Conservation (phyloP, 768 basidiomycete genomes). For the Pisolithus microcarpus region DNA sequence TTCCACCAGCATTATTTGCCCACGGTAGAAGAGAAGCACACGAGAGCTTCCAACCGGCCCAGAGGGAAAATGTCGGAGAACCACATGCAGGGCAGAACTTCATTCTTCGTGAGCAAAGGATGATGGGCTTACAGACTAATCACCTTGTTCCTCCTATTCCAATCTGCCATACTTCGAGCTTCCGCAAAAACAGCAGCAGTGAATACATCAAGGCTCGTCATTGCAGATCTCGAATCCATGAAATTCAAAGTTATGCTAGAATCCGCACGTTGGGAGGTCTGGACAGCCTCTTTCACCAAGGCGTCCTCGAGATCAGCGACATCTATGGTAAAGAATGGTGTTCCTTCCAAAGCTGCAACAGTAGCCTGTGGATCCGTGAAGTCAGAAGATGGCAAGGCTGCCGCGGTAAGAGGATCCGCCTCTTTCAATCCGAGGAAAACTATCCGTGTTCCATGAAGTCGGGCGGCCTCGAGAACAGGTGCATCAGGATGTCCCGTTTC, state of each 20-base stretch:
- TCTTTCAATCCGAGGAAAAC: conserved; percentile 82
- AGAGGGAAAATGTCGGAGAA: conserved; percentile 69
- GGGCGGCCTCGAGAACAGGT: conserved; percentile 43
- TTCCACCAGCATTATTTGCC: conserved; percentile 53
- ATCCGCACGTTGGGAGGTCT: conserved; percentile 29
- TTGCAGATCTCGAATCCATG: conserved; percentile 55
- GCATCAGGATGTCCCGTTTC: conserved; percentile 19
- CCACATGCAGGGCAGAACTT: conserved; percentile 92
- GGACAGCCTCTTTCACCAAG: conserved; percentile 36
- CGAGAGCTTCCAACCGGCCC: conserved; percentile 94
- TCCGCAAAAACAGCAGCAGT: conserved; percentile 72
- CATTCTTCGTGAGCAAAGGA: background rate
- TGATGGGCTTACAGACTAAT: conserved; percentile 4
- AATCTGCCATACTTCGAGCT: conserved; percentile 80
- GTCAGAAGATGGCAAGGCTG: conserved; percentile 59
- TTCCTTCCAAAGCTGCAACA: conserved; percentile 62
- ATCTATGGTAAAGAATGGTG: conserved; percentile 81
- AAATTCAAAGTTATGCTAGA: conserved; percentile 45
- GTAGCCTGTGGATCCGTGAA: conserved; percentile 50
- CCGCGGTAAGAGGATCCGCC: conserved; percentile 32
- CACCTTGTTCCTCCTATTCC: conserved; percentile 88
- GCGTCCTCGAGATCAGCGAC: conserved; percentile 45
- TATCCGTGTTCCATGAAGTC: conserved; percentile 52
- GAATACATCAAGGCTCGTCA: conserved; percentile 50
- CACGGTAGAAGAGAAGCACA: conserved; percentile 75